Base-by-base conservation (phyloP, 2,329 filamentous ascomycete genomes). In the Xylaria sp. region DNA sequence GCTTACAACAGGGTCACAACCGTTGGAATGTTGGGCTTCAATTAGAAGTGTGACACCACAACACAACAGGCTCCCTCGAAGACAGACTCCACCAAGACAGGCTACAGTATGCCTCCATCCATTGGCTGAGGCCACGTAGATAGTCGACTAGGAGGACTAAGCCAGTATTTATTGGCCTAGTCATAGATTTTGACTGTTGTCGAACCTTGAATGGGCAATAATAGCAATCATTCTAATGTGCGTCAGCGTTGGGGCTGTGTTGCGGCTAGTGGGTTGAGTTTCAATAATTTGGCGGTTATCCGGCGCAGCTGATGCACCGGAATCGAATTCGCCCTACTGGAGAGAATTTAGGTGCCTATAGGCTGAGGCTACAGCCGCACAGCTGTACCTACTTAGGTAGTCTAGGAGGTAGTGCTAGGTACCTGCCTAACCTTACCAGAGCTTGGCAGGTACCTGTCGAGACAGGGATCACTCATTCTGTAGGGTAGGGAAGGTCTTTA, bases 221-320 rank as follows among this genome's bases (percentile, higher is more conserved):
- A 37, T 37, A 21, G 13, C 13, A 25, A n/a, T 23, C 2, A 31
- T 53, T 41, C 19, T 41, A 51, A 40, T n/a, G 13, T 49, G 35
- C 46, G 54, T 57, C 54, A 57, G 54, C 46, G 37, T 43, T n/a
- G 54, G 29, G 54, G 54, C 54, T 57, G 46, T 57, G 49, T 31
- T 38, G 21, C 27, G 13, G 46, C 27, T 17, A n/a, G n/a, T 25
- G 2, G 15, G 47, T 11, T 51, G 9, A 51, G 19, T 25, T 25
- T 15, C 29, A 5, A 31, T 11, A n/a, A 19, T 13, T 47, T 19
- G 8, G 19, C 44, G 13, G 44, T n/a, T n/a, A 21, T 29, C 27
- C 33, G 38, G 47, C n/a, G 47, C 21, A 13, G 17, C 27, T 47
- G 44, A 31, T 37, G 33, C 11, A 5, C n/a, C 33, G 33, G n/a